A percentile compares a stretch with the other conserved stretches of the same genome.
Conservation (phyloP, 441 rosid genomes). For the Adansonia madagascariensis region DNA sequence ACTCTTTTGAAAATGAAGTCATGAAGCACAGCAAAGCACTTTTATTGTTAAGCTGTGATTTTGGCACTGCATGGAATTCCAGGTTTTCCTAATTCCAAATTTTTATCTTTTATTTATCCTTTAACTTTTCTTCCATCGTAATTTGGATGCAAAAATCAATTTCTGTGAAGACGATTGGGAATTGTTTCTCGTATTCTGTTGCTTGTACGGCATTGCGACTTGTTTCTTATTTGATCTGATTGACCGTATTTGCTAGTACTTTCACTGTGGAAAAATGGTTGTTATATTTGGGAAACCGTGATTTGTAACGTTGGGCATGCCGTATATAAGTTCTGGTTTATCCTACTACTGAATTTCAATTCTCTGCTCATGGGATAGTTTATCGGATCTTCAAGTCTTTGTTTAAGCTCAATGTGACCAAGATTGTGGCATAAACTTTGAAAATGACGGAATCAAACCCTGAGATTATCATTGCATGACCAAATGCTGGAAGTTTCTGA, state of each 20-base stretch:
- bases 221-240: not conserved
- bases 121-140: constrained; percentile 19
- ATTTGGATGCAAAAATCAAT: constrained; percentile 11
- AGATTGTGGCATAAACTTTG: constrained; percentile 15
- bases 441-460: not conserved
- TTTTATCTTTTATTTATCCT: not conserved
- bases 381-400: not conserved
- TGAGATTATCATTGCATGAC: constrained; percentile 16
- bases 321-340: not conserved
- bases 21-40: constrained; percentile 80
- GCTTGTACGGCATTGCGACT: not conserved
- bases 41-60: constrained; percentile 83
- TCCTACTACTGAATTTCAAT: not conserved
- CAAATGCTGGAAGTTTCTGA: not conserved
- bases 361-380: not conserved
- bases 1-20: constrained; percentile 45
- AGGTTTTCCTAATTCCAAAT: constrained; percentile 49
- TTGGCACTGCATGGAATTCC: constrained; percentile 86
- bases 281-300: not conserved
- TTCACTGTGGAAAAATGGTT: constrained; percentile 2
- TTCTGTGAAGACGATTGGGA: not conserved
- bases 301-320: not conserved
- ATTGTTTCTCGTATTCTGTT: constrained; percentile 7
- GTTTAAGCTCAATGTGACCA: not conserved
- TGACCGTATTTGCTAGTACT: not conserved